Conservation (phyloP, 2,329 filamentous ascomycete species). For the Alternaria rosae region DNA sequence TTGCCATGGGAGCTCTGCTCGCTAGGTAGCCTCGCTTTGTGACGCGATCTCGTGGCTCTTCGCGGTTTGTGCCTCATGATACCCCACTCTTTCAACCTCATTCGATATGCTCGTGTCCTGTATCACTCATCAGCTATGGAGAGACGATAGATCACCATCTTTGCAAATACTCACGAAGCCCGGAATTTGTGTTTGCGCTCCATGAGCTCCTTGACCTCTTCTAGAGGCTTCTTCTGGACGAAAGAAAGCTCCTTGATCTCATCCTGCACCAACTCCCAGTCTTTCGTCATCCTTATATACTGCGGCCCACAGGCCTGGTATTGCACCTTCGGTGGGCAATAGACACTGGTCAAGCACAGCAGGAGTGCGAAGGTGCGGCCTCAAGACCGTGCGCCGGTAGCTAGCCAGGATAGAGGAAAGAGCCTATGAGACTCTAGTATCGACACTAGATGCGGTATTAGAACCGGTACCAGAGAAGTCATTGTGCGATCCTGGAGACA, state of each 20-base stretch:
- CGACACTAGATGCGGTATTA: not conserved
- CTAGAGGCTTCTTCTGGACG: constrained; percentile 42
- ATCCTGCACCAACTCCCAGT: constrained; percentile 38
- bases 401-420: not conserved
- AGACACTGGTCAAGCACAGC: not conserved
- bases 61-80: constrained; percentile 35
- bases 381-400: not conserved
- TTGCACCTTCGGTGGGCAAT: not conserved
- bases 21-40: not conserved
- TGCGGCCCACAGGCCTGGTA: not conserved
- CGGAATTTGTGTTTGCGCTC: constrained; percentile 42
- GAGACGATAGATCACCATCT: not conserved
- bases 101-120: constrained; percentile 47
- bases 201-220: constrained; percentile 46
- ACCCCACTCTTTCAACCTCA: constrained; percentile 49
- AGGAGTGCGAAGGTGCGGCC: not conserved
- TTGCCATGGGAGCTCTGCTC: constrained; percentile 1
- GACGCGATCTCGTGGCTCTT: constrained; percentile 6
- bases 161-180: constrained; percentile 40
- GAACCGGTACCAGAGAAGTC: not conserved
- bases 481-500: not conserved
- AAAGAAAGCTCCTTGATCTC: constrained; percentile 45
- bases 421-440: not conserved
- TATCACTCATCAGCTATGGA: constrained; percentile 1
- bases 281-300: constrained; percentile 40